Percentiles rank a stretch among this genome's conserved stretches.
Conservation (phyloP, 768 basidiomycete species). For the Rickenella mellea region DNA sequence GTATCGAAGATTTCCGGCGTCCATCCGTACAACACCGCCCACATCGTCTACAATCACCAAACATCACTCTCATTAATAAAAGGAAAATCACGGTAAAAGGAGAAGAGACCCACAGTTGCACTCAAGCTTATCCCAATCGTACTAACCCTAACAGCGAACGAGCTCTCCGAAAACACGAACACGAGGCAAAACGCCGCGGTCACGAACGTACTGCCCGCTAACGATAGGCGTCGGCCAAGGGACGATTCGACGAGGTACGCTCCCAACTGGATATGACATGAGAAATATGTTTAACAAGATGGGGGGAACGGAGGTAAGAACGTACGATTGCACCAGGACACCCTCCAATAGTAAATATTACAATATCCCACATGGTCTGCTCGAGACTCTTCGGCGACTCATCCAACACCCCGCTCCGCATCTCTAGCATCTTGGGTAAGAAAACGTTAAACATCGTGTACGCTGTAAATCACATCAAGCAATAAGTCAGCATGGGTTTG, state of each 20-base stretch:
- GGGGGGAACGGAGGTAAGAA: conserved; percentile 5
- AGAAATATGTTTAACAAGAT: conserved; percentile 3
- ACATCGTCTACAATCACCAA: conserved; percentile 50
- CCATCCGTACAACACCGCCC: conserved; percentile 82
- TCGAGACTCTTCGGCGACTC: conserved; percentile 36
- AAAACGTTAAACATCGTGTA: conserved; percentile 94
- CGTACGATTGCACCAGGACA: conserved; percentile 77
- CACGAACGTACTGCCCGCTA: conserved; percentile 65
- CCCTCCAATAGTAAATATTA: conserved; percentile 76
- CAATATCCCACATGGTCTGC: conserved; percentile 75
- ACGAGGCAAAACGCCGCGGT: conserved; percentile 68
- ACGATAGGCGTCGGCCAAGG: conserved; percentile 61
- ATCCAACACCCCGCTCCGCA: conserved; percentile 21
- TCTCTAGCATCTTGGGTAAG: conserved; percentile 78
- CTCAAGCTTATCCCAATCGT: conserved; percentile 73
- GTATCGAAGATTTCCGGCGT: conserved; percentile 85
- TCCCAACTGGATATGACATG: conserved; percentile 48
- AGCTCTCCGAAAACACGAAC: conserved; percentile 52
- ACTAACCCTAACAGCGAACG: conserved; percentile 51
- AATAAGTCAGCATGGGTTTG: conserved; percentile 4
- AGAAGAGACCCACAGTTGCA: conserved; percentile 44
- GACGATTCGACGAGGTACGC: conserved; percentile 67
- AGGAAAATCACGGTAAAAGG: neutral
- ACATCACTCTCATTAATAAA: neutral
- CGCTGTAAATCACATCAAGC: conserved; percentile 26